These are phyloP conservation scores for Trichoderma parareesei DNA, from an alignment of 495 filamentous ascomycete species.

Conservation along the genomic window DNA sequence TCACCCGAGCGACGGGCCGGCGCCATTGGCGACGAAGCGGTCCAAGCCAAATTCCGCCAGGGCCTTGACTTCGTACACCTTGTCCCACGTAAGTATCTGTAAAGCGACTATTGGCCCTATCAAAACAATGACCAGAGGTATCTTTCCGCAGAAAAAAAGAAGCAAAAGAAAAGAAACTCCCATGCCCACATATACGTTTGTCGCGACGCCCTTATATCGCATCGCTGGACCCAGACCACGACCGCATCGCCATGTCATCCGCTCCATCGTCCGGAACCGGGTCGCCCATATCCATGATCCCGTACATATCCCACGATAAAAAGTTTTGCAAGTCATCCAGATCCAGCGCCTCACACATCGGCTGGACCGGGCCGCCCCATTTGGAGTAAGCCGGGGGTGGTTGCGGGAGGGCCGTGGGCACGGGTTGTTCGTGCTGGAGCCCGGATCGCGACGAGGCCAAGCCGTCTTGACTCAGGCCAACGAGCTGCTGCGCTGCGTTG, in stretches of 20 bases:
- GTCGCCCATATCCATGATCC: slow-evolving; percentile 9
- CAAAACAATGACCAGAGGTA: slow-evolving; percentile 7
- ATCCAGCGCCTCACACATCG: slow-evolving; percentile 10
- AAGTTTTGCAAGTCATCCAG: slow-evolving; percentile 11
- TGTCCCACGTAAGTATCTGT: neutral
- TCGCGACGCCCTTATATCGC: neutral
- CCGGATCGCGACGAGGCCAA: neutral
- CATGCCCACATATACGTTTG: neutral
- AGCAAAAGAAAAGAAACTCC: neutral
- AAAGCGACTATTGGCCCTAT: neutral
- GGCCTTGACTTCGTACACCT: neutral
- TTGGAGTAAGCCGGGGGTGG: neutral
- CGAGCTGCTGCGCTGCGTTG: slow-evolving; percentile 11
- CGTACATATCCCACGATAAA: slow-evolving; percentile 11
- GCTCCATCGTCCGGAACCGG: neutral
- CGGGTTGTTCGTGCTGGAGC: neutral
- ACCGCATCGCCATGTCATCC: neutral
- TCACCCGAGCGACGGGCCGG: slow-evolving; percentile 1
- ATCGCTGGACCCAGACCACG: slow-evolving; percentile 1
- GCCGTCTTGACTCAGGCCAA: slow-evolving; percentile 6
- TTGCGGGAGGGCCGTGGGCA: neutral
- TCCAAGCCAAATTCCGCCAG: neutral
- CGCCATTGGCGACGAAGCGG: slow-evolving; percentile 1
- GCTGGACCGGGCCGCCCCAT: neutral
- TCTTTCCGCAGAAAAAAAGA: neutral